Evolutionary conservation across 2,329 filamentous ascomycete genomes (phyloP), one percentile per base, ranked within the genome.

Genomic region (Colletotrichum phormii): DNA sequence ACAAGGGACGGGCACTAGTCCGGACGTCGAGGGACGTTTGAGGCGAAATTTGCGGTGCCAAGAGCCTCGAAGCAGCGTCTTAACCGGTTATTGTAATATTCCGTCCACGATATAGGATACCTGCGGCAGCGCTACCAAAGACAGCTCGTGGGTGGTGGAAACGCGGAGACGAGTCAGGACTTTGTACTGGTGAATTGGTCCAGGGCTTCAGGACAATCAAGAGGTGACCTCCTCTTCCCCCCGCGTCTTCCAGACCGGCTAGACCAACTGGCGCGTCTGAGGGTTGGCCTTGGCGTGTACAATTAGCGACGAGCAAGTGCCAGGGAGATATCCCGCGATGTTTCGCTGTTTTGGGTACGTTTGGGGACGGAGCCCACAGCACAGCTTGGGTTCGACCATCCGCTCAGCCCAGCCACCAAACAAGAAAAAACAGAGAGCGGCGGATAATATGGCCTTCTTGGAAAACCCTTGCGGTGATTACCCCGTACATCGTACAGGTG

Each of bases 331-430:
- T 65, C 66, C 60, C 33, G 55, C 54, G 51, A 65, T 73, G 66
- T 73, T 73, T 73, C 71, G 55, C 55, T 59, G 71, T 73, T 71
- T 73, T 71, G 67, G 67, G 46, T 60, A 49, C 35, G 71, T 71
- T 71, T 73, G 46, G 71, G 55, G 33, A 54, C 24, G 55, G 55
- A 51, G 35, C 35, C 60, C 60, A 54, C 65, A 59, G 64, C 58
- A 35, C 49, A 49, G 54, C 37, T 69, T 24, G 49, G 51, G n/a
- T 18, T 64, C n/a, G 42, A 37, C 60, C 46, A 37, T 60, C 71
- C 22, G 22, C 33, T 57, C 60, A 70, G 66, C 65, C 59, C 26
- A 60, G 33, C 26, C 42, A 67, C 35, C 49, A 72, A 72, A 72
- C 65, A 65, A 62, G n/a, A 57, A 46, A 11, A 26, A 54, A 5